Base-by-base conservation (phyloP, 2,329 filamentous ascomycete species). In the Xylariaceae sp. region DNA sequence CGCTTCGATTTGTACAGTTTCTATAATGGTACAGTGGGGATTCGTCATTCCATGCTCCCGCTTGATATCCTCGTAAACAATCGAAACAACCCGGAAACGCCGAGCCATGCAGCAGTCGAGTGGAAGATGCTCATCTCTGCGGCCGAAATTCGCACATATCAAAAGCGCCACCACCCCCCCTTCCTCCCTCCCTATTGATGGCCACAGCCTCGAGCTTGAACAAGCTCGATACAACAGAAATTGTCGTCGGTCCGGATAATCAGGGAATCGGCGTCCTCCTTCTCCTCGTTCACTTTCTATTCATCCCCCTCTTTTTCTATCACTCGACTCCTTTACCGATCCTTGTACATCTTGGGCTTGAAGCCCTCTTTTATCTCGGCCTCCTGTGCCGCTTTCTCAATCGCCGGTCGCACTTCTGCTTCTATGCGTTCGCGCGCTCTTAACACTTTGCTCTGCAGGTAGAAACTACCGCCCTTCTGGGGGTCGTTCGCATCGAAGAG, bases 371-470 rank as follows among this genome's bases (percentile, higher is more conserved):
- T 85, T 56, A 88, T 69, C 75, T 96, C 92, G 58, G 88, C 87
- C 71, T 96, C 91, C 69, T 85, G 80, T 67, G 87, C 85, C 11
- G 83, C 82, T 72, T 87, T 86, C 72, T 90, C 87, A 69, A 86
- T 80, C 61, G 87, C 83, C 60, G 89, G 86, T 65, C 86, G 82
- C 47, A 94, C 78, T 76, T 99, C 93, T 69, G 88, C 82, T 78
- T 97, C 93, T 77, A 99, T 88, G 65, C 94, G 82, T 77, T 99
- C 93, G 69, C 93, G 85, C 60, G 94, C 94, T 63, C 94, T 82
- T 67, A 97, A 77, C 57, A 99, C 86, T 78, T 99, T 99, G 81
- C 93, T 97, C 77, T 99, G 94, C 53, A 99, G 81, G 76, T 99
- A 99, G 77, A 99, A 99, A 70, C 92, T 97, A 56, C 94, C 94